Conservation (phyloP, 345 rosid species). For the Citrus trifoliata region DNA sequence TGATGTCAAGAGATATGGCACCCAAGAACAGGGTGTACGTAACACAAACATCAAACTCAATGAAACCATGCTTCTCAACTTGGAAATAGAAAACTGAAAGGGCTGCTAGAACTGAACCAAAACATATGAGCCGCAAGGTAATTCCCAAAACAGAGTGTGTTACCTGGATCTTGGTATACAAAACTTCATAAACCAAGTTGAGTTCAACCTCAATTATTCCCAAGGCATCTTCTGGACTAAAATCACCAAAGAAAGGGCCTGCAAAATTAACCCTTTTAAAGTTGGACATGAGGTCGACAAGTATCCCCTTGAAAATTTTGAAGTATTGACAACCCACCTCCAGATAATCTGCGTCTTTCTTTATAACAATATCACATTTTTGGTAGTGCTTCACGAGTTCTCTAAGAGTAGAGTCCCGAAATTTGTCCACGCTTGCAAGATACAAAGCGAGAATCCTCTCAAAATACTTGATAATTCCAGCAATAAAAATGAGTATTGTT, state of each 20-base stretch:
- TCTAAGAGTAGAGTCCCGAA: neutral
- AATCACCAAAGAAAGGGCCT: constrained; percentile 34
- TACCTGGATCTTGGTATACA: constrained; percentile 50
- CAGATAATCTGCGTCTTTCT: constrained; percentile 17
- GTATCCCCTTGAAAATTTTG: constrained; percentile 49
- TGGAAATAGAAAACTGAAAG: constrained; percentile 31
- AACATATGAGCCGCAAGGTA: constrained; percentile 27
- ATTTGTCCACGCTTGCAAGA: neutral
- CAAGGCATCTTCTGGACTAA: constrained; percentile 36
- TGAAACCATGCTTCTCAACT: constrained; percentile 26
- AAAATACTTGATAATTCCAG: constrained; percentile 45
- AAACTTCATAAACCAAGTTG: constrained; percentile 56
- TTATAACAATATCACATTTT: constrained; percentile 19
- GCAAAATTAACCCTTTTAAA: constrained; percentile 46
- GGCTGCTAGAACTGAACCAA: constrained; percentile 28
- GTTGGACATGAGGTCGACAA: constrained; percentile 59
- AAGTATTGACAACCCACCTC: constrained; percentile 41
- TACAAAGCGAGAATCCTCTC: constrained; percentile 37
- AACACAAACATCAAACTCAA: constrained; percentile 38
- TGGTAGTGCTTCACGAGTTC: constrained; percentile 5
- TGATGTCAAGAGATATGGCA: constrained; percentile 45
- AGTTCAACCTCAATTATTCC: constrained; percentile 58
- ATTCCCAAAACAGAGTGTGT: constrained; percentile 35
- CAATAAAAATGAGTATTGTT: constrained; percentile 40
- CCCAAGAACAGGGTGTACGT: constrained; percentile 51